A percentile compares a stretch with the other conserved stretches of the same genome.
These are phyloP conservation scores for Quercus tomentella DNA, from an alignment of 331 rosid genomes.

Conservation along the genomic window DNA sequence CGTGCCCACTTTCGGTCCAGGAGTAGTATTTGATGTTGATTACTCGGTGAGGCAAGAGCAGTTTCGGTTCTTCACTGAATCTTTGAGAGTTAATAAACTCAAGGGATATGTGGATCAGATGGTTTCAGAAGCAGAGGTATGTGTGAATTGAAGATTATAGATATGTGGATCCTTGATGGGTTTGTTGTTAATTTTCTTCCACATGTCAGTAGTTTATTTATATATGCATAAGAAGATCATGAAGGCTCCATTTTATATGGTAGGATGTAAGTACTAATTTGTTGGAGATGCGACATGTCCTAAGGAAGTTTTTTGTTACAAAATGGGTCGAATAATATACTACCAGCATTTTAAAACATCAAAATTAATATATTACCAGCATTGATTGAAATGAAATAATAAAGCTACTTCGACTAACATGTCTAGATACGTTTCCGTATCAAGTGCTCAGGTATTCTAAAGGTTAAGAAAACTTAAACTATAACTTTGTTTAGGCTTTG, in stretches of 20 bases:
- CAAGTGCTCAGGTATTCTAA: background rate
- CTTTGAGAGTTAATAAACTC: slow-evolving; percentile 53
- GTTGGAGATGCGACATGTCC: background rate
- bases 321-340: background rate
- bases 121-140: slow-evolving; percentile 83
- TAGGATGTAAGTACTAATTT: background rate
- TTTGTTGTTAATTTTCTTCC: background rate
- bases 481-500: background rate
- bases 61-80: slow-evolving; percentile 67
- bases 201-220: background rate
- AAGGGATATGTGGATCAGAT: slow-evolving; percentile 86
- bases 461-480: background rate
- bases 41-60: slow-evolving; percentile 81
- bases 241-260: background rate
- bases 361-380: background rate
- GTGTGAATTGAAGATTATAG: background rate
- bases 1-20: slow-evolving; percentile 91
- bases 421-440: no score
- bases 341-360: background rate
- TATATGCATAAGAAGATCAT: background rate
- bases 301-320: background rate
- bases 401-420: background rate
- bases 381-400: background rate
- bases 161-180: background rate
- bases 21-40: slow-evolving; percentile 90